Evolutionary conservation across 2,329 filamentous ascomycete species (phyloP).

Genomic region (Pleurostoma richardsiae): DNA sequence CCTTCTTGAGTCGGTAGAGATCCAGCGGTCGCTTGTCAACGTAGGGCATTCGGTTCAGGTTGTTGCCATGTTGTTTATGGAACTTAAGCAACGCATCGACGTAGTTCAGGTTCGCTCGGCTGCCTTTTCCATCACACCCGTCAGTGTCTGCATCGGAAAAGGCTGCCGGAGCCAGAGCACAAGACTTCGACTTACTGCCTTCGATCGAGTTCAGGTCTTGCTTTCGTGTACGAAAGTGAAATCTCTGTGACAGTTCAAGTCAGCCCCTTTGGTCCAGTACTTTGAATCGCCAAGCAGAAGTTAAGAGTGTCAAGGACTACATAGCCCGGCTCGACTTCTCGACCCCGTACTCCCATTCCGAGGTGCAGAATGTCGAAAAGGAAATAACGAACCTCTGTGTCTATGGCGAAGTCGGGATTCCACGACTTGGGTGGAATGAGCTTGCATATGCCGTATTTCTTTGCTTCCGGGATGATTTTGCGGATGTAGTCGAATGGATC

Average conservation of each 20-base stretch:
- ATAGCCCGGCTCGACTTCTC: too few species aligned
- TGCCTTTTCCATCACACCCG: constrained; percentile 51
- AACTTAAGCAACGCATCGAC: constrained; percentile 93
- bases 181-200: constrained; percentile 71
- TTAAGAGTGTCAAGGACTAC: background rate
- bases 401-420: constrained; percentile 93
- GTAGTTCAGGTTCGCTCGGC: constrained; percentile 92
- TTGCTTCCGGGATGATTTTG: constrained; percentile 83
- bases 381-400: constrained; percentile 69
- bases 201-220: constrained; percentile 97
- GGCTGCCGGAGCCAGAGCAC: background rate
- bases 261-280: background rate
- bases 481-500: constrained; percentile 91
- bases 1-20: constrained; percentile 92
- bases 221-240: constrained; percentile 93
- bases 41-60: constrained; percentile 88
- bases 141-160: constrained; percentile 26
- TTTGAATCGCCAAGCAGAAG: too few species aligned
- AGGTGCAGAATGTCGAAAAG: too few species aligned
- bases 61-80: constrained; percentile 93
- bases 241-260: constrained; percentile 55
- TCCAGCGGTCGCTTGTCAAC: constrained; percentile 97
- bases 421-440: constrained; percentile 90
- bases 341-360: too few species aligned
- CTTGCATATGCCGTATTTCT: constrained; percentile 88